Evolutionary conservation across 23 red algal species (phyloP), one percentile per base, ranked within the genome.

Genomic region (Cyanidiococcus yangmingshanensis): DNA sequence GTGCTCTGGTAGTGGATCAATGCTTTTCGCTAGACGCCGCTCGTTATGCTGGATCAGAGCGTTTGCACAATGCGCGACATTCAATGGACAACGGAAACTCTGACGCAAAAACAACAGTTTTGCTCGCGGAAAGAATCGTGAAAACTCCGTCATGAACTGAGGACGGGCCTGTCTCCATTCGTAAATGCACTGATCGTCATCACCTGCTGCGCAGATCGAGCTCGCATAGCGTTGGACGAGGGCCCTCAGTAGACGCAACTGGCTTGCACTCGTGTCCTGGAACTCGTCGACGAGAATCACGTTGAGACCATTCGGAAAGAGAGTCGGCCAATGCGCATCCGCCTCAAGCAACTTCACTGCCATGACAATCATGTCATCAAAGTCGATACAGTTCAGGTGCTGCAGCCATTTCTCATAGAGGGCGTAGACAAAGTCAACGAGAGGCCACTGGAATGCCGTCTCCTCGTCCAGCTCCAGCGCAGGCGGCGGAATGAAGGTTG

Each of bases 121-220:
- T 35, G 63, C n/a, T 7, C 32, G 3, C 16, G 63, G 63, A 29
- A 71, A 71, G 27, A 32, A 35, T 12, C n/a, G 21, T 7, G 21
- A 3, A 71, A 71, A 71, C 27, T 71, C 63, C 7, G 63, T 71
- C 63, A 71, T 71, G 27, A 71, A 71, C 63, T 25, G n/a, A 25
- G 63, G 63, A 12, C 32, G 63, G 32, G 63, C 63, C 7, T 71
- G 21, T 25, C 63, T 12, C 63, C 63, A 71, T 7, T 35, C 63
- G 63, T 71, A 71, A 29, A 71, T 71, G 63, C n/a, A 71, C 63
- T 71, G 63, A 29, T 71, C 63, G 63, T 71, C 63, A 29, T 71
- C 63, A 29, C 63, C 63, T 7, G 63, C 63, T 3, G 63, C 63
- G 27, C 63, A 71, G n/a, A 71, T 12, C 15, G 21, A 3, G n/a